phyloP scores from a whole-genome alignment of 2,329 filamentous ascomycete genomes.

The Xylogone sp. region DNA sequence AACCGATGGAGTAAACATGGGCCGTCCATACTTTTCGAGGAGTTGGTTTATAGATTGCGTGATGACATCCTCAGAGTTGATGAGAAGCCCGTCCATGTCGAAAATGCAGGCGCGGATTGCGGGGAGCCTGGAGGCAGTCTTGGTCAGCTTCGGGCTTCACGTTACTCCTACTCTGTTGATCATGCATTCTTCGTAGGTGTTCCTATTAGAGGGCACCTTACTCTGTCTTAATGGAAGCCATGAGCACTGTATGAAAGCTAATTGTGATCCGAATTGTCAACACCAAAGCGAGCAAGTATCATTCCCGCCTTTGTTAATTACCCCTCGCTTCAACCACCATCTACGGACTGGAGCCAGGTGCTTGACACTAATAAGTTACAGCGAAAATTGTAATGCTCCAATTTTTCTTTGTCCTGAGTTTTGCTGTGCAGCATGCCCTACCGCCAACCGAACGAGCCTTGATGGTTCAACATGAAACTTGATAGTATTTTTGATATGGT shows the following conservation, averaged over 20 bases:
- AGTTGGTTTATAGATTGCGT: conserved; percentile 77
- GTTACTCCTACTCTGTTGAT: neutral
- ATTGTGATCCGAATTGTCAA: conserved; percentile 1
- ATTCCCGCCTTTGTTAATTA: too few relatives aligned
- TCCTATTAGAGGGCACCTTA: conserved; percentile 1
- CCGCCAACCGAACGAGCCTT: too few relatives aligned
- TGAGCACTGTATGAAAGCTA: conserved; percentile 1
- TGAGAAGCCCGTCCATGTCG: conserved; percentile 95
- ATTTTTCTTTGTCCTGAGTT: too few relatives aligned
- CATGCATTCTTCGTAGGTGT: neutral
- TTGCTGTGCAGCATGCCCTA: too few relatives aligned
- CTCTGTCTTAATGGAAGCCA: conserved; percentile 3
- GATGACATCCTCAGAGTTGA: conserved; percentile 92
- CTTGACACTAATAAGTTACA: too few relatives aligned
- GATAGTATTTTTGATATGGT: too few relatives aligned
- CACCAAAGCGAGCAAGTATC: neutral
- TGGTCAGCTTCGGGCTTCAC: conserved; percentile 1
- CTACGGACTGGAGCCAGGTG: too few relatives aligned
- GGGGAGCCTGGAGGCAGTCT: conserved; percentile 54
- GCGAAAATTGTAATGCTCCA: too few relatives aligned
- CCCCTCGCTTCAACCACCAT: too few relatives aligned
- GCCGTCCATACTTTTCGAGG: conserved; percentile 68
- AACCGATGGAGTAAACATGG: conserved; percentile 78
- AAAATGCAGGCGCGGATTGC: conserved; percentile 87
- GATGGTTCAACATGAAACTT: too few relatives aligned